Evolutionary conservation across 2,329 filamentous ascomycete genomes (phyloP).

Genomic region (Colletotrichum lindemuthianum): DNA sequence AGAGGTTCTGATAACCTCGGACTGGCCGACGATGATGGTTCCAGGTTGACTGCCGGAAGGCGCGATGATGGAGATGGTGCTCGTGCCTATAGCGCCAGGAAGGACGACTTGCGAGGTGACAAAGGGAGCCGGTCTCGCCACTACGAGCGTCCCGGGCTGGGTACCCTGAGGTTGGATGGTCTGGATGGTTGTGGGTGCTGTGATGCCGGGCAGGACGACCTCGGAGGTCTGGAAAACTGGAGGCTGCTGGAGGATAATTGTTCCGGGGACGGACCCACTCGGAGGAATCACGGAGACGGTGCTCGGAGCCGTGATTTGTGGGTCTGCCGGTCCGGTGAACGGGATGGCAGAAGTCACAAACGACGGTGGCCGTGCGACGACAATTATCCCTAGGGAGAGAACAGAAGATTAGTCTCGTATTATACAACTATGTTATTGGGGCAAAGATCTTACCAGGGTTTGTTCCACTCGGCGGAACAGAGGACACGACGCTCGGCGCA

Average conservation of each 20-base stretch:
- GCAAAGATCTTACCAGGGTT: slow-evolving; percentile 12
- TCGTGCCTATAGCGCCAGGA: neutral
- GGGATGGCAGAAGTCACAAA: slow-evolving; percentile 6
- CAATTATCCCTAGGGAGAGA: too few species aligned
- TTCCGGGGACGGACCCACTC: slow-evolving; percentile 9
- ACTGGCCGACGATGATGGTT: slow-evolving; percentile 11
- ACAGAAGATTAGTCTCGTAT: too few species aligned
- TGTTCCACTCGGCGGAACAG: slow-evolving; percentile 9
- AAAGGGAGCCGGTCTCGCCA: slow-evolving; percentile 10
- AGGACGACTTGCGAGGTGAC: slow-evolving; percentile 10
- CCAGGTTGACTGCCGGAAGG: slow-evolving; percentile 22
- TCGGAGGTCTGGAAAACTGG: slow-evolving; percentile 4
- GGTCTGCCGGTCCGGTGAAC: neutral
- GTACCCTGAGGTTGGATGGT: slow-evolving; percentile 17
- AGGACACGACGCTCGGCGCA: neutral
- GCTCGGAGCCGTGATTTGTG: slow-evolving; percentile 10
- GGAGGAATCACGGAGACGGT: slow-evolving; percentile 12
- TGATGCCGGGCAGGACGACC: slow-evolving; percentile 3
- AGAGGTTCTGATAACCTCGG: slow-evolving; percentile 16
- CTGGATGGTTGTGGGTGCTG: slow-evolving; percentile 1
- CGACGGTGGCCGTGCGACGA: neutral
- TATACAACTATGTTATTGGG: neutral
- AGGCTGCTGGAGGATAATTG: slow-evolving; percentile 20
- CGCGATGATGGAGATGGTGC: slow-evolving; percentile 4
- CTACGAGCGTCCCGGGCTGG: slow-evolving; percentile 26